A percentile compares a stretch with the other conserved stretches of the same genome.
Evolutionary conservation across 306 rosid species (phyloP).

Genomic region (Cucumis melo): DNA sequence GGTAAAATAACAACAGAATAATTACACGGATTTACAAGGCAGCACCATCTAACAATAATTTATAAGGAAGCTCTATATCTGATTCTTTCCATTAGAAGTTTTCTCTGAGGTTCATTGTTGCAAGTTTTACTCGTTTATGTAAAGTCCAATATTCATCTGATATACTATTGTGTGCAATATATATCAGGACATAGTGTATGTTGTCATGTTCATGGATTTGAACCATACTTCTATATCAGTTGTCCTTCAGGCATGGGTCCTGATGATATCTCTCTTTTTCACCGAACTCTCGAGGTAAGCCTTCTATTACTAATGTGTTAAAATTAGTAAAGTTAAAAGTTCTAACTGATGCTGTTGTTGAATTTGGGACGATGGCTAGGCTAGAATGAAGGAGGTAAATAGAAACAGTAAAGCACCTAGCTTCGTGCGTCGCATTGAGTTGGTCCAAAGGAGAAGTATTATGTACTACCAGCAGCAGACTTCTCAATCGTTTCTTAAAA

Average conservation of each 20-base stretch:
- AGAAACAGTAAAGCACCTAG: constrained; percentile 59
- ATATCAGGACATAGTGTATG: constrained; percentile 81
- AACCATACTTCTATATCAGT: constrained; percentile 81
- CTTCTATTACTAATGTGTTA: not conserved
- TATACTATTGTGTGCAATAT: not conserved
- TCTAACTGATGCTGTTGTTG: constrained; percentile 3
- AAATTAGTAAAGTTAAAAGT: not conserved
- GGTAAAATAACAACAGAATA: not conserved
- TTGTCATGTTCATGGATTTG: constrained; percentile 90
- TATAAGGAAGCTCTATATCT: not conserved
- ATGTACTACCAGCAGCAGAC: constrained; percentile 79
- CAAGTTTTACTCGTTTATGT: not conserved
- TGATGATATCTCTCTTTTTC: constrained; percentile 72
- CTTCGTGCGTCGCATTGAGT: constrained; percentile 56
- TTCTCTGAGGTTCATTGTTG: not conserved
- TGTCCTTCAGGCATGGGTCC: constrained; percentile 90
- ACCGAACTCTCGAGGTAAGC: constrained; percentile 69
- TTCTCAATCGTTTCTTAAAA: constrained; percentile 73
- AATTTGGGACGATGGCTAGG: constrained; percentile 27
- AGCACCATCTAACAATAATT: not conserved
- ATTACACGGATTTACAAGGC: not conserved
- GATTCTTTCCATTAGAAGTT: not conserved
- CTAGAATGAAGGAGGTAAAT: constrained; percentile 79
- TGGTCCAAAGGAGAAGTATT: constrained; percentile 74
- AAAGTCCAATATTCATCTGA: not conserved